These are phyloP conservation scores for Triticum timopheevii DNA, from an alignment of 176 grass and related monocot species.

Conservation along the genomic window DNA sequence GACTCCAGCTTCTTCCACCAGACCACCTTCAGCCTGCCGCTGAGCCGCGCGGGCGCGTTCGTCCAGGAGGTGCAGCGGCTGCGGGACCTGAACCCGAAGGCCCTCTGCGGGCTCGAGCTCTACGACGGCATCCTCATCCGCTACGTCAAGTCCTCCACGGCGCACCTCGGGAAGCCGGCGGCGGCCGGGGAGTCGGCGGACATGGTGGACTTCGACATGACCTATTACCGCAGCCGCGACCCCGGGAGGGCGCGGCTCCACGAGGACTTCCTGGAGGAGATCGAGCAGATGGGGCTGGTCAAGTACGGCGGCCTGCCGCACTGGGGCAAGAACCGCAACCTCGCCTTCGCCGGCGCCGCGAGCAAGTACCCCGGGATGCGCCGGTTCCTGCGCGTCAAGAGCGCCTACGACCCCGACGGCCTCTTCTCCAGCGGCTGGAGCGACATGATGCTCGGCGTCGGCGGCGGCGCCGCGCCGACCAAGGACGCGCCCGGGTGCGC, in stretches of 20 bases:
- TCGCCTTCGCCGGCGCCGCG: background rate
- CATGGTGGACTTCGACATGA: background rate
- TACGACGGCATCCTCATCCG: slow-evolving; percentile 15
- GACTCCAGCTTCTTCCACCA: slow-evolving; percentile 45
- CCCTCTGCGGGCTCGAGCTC: slow-evolving; percentile 58
- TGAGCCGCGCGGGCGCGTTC: slow-evolving; percentile 37
- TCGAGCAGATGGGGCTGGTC: background rate
- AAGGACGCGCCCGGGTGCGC: background rate
- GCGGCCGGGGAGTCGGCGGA: background rate
- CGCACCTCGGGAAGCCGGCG: background rate
- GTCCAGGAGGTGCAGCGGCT: slow-evolving; percentile 54
- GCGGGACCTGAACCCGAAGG: slow-evolving; percentile 40
- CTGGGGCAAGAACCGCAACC: background rate
- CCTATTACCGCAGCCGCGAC: background rate
- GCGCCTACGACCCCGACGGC: background rate
- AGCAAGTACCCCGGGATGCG: background rate
- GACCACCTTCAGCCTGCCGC: slow-evolving; percentile 44
- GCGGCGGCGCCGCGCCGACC: background rate
- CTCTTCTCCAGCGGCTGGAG: background rate
- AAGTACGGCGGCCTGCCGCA: background rate
- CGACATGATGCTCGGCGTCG: background rate
- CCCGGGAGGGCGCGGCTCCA: background rate
- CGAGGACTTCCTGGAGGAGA: background rate
- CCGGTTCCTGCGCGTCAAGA: background rate
- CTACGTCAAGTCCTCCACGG: slow-evolving; percentile 13